A percentile compares a stretch with the other conserved stretches of the same genome.
phyloP scores from a whole-genome alignment of 106 monocot genomes.

The Allium cepa region DNA sequence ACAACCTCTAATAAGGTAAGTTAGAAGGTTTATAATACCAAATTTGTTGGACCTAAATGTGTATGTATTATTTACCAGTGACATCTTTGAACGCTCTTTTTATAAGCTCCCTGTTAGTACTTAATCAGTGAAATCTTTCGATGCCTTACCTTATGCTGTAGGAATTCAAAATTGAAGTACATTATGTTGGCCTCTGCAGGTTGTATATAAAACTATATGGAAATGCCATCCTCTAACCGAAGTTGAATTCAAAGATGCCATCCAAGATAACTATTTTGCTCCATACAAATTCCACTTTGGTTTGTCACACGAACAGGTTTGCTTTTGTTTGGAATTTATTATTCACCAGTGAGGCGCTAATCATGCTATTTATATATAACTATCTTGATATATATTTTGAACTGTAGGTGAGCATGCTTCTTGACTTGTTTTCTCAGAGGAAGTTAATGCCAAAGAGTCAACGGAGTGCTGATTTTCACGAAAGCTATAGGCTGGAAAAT shows the following conservation, averaged over 20 bases:
- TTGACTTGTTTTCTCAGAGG: not conserved
- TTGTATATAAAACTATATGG: constrained; percentile 10
- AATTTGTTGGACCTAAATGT: no score
- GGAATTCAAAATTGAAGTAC: not conserved
- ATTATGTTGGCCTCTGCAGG: constrained; percentile 2
- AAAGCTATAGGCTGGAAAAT: not conserved
- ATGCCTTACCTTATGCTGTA: not conserved
- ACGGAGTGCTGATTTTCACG: not conserved
- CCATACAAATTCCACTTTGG: constrained; percentile 22
- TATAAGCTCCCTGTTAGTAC: not conserved
- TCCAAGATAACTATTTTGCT: constrained; percentile 22
- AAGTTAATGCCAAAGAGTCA: not conserved
- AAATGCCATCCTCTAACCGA: constrained; percentile 25
- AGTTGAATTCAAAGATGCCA: constrained; percentile 28
- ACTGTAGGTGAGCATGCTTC: constrained; percentile 2
- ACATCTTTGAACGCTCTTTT: not conserved
- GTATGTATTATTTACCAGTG: not conserved
- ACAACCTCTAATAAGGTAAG: no score
- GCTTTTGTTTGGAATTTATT: not conserved
- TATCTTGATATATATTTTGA: not conserved
- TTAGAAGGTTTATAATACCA: no score
- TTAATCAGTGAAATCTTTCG: not conserved
- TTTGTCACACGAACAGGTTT: constrained; percentile 13
- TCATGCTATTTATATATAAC: not conserved
- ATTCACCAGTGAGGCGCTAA: not conserved